Evolutionary conservation across 2,329 filamentous ascomycete genomes (phyloP).

Genomic region (Calonectria hongkongensis): DNA sequence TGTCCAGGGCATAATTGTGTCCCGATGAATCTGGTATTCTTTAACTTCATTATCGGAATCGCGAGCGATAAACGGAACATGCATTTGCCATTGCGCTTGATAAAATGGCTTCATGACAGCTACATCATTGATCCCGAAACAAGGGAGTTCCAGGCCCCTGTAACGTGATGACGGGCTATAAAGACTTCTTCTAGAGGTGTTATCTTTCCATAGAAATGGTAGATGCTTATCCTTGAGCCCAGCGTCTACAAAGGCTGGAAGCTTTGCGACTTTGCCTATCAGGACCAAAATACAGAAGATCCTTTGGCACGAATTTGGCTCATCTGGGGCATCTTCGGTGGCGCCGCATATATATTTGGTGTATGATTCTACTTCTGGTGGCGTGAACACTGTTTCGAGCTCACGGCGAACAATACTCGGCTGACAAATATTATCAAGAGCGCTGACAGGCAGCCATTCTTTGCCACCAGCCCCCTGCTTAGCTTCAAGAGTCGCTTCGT

Average conservation of each 20-base stretch:
- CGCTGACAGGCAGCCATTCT: constrained; percentile 13
- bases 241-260: not conserved
- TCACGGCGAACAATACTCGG: not conserved
- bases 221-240: constrained; percentile 20
- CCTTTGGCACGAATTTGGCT: not conserved
- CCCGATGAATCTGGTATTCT: constrained; percentile 26
- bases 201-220: constrained; percentile 20
- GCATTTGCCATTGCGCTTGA: constrained; percentile 7
- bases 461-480: not conserved
- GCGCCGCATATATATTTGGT: not conserved
- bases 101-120: constrained; percentile 17
- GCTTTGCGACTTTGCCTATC: not conserved
- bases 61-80: constrained; percentile 19
- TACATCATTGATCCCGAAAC: not conserved
- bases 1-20: constrained; percentile 27
- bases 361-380: not conserved
- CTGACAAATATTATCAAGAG: constrained; percentile 10
- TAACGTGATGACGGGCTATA: not conserved
- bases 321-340: not conserved
- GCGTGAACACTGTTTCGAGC: not conserved
- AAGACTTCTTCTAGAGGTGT: not conserved
- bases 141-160: not conserved
- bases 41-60: constrained; percentile 21
- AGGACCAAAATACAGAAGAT: constrained; percentile 14
- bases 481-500: not conserved